Conservation (phyloP, 768 basidiomycete species). For the Trametes coccinea region DNA sequence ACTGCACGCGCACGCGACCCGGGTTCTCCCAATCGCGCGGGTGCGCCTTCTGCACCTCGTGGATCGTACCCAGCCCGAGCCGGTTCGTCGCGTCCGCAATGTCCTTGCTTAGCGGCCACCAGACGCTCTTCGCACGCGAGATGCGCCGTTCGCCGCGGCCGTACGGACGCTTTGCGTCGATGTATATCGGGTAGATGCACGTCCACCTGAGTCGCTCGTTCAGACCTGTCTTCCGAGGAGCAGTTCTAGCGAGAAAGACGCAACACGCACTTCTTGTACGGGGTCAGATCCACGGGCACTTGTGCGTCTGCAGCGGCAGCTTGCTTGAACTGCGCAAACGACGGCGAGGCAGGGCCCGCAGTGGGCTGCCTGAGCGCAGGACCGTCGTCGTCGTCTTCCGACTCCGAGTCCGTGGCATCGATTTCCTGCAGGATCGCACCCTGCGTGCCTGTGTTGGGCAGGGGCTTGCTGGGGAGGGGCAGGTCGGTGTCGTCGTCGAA, state of each 20-base stretch:
- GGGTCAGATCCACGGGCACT: constrained; percentile 70
- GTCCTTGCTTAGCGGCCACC: constrained; percentile 95
- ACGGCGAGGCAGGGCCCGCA: constrained; percentile 60
- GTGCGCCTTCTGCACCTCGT: constrained; percentile 89
- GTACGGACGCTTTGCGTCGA: constrained; percentile 92
- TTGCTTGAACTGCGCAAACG: constrained; percentile 31
- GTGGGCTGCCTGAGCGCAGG: constrained; percentile 12
- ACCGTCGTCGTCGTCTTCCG: constrained; percentile 21
- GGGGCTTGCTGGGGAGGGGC: constrained; percentile 66
- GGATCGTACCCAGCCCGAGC: constrained; percentile 77
- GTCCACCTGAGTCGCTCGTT: constrained; percentile 68
- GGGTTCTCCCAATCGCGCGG: constrained; percentile 99
- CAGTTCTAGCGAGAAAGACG: neutral
- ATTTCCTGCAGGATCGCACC: constrained; percentile 85
- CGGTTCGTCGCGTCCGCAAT: constrained; percentile 82
- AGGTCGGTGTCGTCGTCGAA: constrained; percentile 96
- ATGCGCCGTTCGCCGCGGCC: constrained; percentile 83
- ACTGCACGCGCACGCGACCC: constrained; percentile 89
- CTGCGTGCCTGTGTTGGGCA: constrained; percentile 64
- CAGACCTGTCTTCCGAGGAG: neutral
- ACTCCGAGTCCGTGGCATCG: constrained; percentile 49
- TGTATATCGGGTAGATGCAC: constrained; percentile 94
- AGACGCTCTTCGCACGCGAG: constrained; percentile 72
- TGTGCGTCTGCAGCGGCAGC: constrained; percentile 26
- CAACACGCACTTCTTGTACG: constrained; percentile 73